Conservation (phyloP, 441 rosid genomes). For the Erodium moschatum region DNA sequence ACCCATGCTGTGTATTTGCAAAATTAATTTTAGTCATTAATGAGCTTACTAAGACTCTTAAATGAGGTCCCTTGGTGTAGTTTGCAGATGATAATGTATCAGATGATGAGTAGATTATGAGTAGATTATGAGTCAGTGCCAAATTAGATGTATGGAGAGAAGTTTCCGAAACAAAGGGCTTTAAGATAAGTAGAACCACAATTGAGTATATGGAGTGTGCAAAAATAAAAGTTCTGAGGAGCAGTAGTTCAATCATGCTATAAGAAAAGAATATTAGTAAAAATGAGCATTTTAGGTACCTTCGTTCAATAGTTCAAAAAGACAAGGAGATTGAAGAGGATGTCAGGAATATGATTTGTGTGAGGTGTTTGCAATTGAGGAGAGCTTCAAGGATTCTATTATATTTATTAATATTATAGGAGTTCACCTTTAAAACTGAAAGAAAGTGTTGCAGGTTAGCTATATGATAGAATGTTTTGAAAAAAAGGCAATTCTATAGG, state of each 20-base stretch:
- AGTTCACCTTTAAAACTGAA: neutral
- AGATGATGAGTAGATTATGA: constrained; percentile 2
- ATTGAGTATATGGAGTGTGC: neutral
- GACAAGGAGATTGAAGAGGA: neutral
- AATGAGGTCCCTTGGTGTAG: neutral
- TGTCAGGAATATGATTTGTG: neutral
- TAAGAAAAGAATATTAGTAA: neutral
- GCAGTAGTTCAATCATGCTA: neutral
- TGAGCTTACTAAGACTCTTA: neutral
- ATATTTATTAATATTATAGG: neutral
- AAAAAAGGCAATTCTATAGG: neutral
- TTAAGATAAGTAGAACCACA: neutral
- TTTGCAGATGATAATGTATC: neutral
- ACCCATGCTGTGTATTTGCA: neutral
- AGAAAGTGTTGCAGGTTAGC: neutral
- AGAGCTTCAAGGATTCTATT: neutral
- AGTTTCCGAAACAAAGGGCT: neutral
- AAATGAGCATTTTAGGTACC: neutral
- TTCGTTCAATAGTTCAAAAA: neutral
- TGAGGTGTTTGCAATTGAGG: neutral
- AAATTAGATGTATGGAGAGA: neutral
- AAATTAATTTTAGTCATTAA: neutral
- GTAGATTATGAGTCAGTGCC: neutral
- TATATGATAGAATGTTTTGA: neutral
- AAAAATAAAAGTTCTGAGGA: neutral